Evolutionary conservation across 2,329 filamentous ascomycete species (phyloP).

Genomic region (Ceratocystis variospora): DNA sequence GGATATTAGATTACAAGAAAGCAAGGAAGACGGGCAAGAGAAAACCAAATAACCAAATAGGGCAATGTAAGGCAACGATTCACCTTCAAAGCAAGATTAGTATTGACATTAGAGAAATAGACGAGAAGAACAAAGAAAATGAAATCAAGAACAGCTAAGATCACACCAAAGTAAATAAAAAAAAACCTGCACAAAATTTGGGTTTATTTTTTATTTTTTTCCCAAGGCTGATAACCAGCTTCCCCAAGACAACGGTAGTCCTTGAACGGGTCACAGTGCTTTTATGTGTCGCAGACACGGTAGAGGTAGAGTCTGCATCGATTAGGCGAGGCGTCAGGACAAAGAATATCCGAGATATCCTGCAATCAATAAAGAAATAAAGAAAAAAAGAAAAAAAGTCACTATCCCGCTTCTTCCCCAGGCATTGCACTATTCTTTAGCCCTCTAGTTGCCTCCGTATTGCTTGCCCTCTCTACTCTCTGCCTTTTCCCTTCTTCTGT

Average conservation of each 20-base stretch:
- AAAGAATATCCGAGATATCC: too few species aligned
- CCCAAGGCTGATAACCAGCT: slow-evolving; percentile 6
- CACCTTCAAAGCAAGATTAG: too few species aligned
- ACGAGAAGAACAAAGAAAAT: too few species aligned
- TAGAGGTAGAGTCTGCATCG: neutral
- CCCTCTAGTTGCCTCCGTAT: too few species aligned
- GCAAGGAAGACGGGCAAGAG: neutral
- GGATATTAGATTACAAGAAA: neutral
- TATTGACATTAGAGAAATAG: too few species aligned
- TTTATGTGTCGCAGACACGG: neutral
- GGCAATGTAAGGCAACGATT: neutral
- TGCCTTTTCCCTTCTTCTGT: neutral
- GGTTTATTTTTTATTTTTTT: neutral
- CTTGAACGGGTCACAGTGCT: neutral
- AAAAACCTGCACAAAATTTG: neutral
- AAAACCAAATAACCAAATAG: neutral
- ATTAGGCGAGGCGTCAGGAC: too few species aligned
- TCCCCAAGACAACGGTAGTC: neutral
- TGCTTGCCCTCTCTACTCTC: neutral
- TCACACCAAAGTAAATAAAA: slow-evolving; percentile 1
- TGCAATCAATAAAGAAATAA: too few species aligned
- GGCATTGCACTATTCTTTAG: too few species aligned
- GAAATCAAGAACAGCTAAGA: neutral
- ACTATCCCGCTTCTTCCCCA: too few species aligned
- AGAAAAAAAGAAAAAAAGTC: too few species aligned